Evolutionary conservation across 2,329 filamentous ascomycete species (phyloP).

Genomic region (Neopestalotiopsis rosae): DNA sequence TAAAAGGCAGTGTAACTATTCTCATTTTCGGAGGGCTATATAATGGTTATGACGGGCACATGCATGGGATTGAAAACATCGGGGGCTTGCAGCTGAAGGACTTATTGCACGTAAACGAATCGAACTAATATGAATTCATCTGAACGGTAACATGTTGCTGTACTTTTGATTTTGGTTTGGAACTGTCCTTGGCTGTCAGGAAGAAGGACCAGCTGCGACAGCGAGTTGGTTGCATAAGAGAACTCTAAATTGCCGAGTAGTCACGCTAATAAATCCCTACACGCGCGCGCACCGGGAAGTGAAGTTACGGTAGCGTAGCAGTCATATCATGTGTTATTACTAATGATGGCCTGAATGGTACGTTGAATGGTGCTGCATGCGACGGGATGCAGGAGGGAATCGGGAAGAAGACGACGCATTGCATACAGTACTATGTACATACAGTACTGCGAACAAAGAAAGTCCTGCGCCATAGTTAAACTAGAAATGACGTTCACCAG

Average conservation of each 20-base stretch:
- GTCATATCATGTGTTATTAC: no score
- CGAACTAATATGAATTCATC: background rate
- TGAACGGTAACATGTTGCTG: background rate
- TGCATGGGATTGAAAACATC: background rate
- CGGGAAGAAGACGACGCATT: no score
- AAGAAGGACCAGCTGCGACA: background rate
- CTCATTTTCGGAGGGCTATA: background rate
- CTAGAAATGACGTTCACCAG: constrained; percentile 33
- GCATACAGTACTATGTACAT: no score
- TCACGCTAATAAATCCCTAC: no score
- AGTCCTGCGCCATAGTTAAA: constrained; percentile 23
- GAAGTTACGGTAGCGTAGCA: no score
- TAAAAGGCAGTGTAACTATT: background rate
- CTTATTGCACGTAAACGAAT: background rate
- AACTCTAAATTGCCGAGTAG: background rate
- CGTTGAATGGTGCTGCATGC: no score
- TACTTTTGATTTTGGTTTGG: background rate
- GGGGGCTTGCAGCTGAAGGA: background rate
- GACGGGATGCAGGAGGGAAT: no score
- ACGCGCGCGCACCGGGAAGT: no score
- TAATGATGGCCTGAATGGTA: no score
- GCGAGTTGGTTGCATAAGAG: background rate
- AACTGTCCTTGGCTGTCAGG: background rate
- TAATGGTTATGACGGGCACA: background rate
- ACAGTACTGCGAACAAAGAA: background rate